Evolutionary conservation across 768 basidiomycete genomes (phyloP).

Genomic region (Panaeolus papilionaceus): DNA sequence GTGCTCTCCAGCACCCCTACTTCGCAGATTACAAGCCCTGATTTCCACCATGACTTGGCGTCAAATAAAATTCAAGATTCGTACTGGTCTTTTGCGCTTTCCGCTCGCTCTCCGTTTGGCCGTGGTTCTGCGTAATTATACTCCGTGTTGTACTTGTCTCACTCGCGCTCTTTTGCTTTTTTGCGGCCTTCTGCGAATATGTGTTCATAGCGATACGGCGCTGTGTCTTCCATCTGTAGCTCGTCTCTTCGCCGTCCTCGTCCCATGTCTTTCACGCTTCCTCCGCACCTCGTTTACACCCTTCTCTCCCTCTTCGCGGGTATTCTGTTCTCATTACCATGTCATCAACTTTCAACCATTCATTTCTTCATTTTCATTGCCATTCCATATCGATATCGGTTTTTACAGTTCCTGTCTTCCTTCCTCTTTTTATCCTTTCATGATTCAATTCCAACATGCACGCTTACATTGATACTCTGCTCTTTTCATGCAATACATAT

Average conservation of each 20-base stretch:
- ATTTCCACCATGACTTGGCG: not conserved
- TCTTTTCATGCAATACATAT: conserved; percentile 1
- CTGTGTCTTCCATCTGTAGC: not conserved
- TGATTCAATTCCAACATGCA: conserved; percentile 2
- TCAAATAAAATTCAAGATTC: not conserved
- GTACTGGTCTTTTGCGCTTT: not conserved
- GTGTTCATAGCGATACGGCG: not conserved
- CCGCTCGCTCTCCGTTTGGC: not conserved
- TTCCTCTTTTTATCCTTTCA: not conserved
- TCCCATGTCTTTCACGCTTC: not conserved
- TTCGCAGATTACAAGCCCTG: conserved; percentile 46
- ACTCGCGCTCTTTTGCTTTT: not conserved
- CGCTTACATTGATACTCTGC: conserved; percentile 4
- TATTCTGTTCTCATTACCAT: not conserved
- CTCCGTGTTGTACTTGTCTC: not conserved
- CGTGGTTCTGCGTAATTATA: not conserved
- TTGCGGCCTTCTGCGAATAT: not conserved
- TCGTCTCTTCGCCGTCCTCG: not conserved
- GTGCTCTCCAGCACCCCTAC: conserved; percentile 57
- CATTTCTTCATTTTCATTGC: not conserved
- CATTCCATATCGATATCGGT: not conserved
- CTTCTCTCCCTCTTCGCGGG: not conserved
- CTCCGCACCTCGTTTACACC: not conserved
- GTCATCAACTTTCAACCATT: not conserved
- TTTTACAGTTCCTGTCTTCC: not conserved